phyloP scores from a whole-genome alignment of 495 filamentous ascomycete species.

The Xylaria curta region DNA sequence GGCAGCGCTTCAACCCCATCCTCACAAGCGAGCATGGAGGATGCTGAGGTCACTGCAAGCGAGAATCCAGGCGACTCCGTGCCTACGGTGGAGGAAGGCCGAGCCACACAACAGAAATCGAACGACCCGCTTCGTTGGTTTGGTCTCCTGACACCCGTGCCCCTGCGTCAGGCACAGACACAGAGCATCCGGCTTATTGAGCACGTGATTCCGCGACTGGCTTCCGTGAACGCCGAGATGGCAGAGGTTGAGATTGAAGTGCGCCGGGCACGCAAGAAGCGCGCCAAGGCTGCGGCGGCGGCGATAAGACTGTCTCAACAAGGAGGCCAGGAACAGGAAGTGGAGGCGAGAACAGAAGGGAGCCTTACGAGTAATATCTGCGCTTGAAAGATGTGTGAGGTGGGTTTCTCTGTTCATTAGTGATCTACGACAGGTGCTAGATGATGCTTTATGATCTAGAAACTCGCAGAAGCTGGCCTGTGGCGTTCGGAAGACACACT shows the following conservation, averaged over 20 bases:
- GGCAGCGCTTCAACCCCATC: background rate
- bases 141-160: constrained; percentile 66
- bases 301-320: constrained; percentile 23
- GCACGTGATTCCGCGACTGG: constrained; percentile 53
- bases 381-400: background rate
- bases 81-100: constrained; percentile 10
- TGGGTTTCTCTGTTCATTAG: background rate
- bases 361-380: background rate
- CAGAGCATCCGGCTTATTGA: constrained; percentile 51
- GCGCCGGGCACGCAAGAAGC: constrained; percentile 56
- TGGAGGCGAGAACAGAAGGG: constrained; percentile 16
- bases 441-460: background rate
- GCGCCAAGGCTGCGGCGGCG: constrained; percentile 49
- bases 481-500: background rate
- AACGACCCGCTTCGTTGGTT: constrained; percentile 73
- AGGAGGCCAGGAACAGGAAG: constrained; percentile 25
- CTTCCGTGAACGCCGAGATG: constrained; percentile 55
- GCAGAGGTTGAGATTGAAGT: constrained; percentile 56
- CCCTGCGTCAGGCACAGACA: constrained; percentile 66
- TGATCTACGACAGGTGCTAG: background rate
- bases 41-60: background rate
- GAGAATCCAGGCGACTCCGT: background rate
- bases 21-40: background rate
- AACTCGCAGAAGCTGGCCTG: background rate
- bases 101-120: constrained; percentile 1